Evolutionary conservation across 2,329 filamentous ascomycete genomes (phyloP).

Genomic region (Trichoderma sp.): DNA sequence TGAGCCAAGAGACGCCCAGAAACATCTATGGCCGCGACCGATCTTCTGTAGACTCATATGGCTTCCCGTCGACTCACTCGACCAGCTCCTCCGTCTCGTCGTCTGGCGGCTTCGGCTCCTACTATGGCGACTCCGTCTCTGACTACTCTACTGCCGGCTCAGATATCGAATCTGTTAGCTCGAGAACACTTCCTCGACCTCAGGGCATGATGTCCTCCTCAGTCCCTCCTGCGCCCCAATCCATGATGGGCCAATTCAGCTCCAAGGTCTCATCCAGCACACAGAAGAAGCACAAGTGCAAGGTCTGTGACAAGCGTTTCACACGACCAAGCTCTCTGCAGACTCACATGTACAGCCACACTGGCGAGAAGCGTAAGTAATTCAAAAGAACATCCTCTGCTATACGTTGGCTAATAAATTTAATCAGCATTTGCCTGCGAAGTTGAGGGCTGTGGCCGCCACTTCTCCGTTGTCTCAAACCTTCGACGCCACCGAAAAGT

Average conservation of each 20-base stretch:
- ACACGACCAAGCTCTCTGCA: conserved; percentile 92
- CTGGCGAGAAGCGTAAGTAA: conserved; percentile 92
- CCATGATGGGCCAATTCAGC: conserved; percentile 99
- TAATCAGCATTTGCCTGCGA: conserved; percentile 84
- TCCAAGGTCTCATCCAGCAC: conserved; percentile 95
- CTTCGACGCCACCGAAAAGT: conserved; percentile 93
- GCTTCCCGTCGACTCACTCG: conserved; percentile 84
- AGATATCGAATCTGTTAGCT: conserved; percentile 79
- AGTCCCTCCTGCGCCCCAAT: conserved; percentile 82
- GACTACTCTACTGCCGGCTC: conserved; percentile 91
- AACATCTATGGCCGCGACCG: conserved; percentile 81
- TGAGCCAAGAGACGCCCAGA: conserved; percentile 92
- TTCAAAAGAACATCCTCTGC: not conserved
- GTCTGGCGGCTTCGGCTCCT: conserved; percentile 75
- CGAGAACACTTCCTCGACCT: conserved; percentile 81
- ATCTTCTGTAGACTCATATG: conserved; percentile 83
- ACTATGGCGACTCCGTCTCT: conserved; percentile 85
- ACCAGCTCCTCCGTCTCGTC: conserved; percentile 92
- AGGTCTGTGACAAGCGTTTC: conserved; percentile 97
- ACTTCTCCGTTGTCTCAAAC: conserved; percentile 97
- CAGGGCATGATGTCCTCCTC: conserved; percentile 64
- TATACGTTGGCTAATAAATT: conserved; percentile 3
- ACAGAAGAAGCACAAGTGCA: conserved; percentile 99
- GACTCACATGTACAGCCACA: conserved; percentile 98
- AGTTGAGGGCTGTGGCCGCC: conserved; percentile 89